Conservation (phyloP, 345 rosid genomes). For the Ricinus communis region DNA sequence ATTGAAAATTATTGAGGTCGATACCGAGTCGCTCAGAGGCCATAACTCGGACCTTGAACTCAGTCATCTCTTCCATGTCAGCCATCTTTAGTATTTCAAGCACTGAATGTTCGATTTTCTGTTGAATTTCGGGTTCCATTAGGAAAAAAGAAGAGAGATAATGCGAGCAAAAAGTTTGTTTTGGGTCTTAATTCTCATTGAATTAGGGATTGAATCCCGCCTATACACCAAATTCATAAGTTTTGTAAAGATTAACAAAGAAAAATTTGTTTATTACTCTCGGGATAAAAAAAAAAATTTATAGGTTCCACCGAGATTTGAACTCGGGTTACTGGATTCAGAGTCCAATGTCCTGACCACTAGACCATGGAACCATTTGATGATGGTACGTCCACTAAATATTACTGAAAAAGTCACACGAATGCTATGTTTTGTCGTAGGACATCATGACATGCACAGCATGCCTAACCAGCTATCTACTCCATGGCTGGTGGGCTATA, state of each 20-base stretch:
- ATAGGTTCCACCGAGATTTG: slow-evolving; percentile 31
- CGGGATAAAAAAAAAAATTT: background rate
- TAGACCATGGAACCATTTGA: slow-evolving; percentile 26
- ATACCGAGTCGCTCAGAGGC: slow-evolving; percentile 58
- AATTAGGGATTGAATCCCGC: background rate
- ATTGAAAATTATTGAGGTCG: slow-evolving; percentile 45
- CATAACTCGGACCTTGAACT: slow-evolving; percentile 62
- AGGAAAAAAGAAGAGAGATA: background rate
- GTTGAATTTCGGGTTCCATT: slow-evolving; percentile 39
- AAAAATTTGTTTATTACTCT: too few species aligned
- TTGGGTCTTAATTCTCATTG: background rate
- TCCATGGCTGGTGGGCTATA: background rate
- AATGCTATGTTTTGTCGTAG: too few species aligned
- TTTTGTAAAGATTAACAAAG: background rate
- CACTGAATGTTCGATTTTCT: slow-evolving; percentile 58
- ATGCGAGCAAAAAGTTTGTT: background rate
- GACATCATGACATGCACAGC: background rate
- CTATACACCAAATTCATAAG: background rate
- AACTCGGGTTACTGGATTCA: slow-evolving; percentile 38
- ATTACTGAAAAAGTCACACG: too few species aligned
- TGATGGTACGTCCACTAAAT: too few species aligned
- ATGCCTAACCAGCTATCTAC: too few species aligned
- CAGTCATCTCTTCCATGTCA: slow-evolving; percentile 64
- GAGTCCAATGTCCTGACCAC: slow-evolving; percentile 38
- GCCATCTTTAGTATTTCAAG: slow-evolving; percentile 48